Evolutionary conservation across 139 green algal genomes (phyloP).

Genomic region (Coelastrella sp.): DNA sequence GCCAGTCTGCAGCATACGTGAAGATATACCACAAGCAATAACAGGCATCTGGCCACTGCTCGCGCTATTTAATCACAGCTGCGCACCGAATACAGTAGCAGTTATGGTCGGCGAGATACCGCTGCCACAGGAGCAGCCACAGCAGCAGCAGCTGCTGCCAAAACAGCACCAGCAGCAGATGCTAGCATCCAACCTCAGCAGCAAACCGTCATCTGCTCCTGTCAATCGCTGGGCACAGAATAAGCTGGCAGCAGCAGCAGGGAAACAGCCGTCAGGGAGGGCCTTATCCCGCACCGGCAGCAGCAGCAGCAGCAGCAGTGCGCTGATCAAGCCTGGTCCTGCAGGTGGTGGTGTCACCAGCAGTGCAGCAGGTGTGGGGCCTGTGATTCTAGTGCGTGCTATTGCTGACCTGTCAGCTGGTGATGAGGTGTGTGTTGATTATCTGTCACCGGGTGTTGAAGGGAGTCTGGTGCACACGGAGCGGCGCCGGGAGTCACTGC

Average conservation of each 20-base stretch:
- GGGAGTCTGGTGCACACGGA: constrained; percentile 76
- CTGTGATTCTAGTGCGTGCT: constrained; percentile 49
- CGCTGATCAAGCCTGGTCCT: background rate
- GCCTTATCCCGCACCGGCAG: background rate
- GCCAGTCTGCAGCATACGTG: constrained; percentile 1
- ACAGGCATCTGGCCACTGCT: constrained; percentile 23
- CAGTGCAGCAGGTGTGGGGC: constrained; percentile 2
- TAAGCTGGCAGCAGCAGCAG: constrained; percentile 3
- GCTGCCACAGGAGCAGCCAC: constrained; percentile 5
- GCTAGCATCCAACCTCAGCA: background rate
- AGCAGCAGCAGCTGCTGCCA: constrained; percentile 1
- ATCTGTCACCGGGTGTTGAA: constrained; percentile 80
- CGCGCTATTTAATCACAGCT: constrained; percentile 22
- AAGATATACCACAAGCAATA: background rate
- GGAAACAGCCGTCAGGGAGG: background rate
- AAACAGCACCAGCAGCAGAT: constrained; percentile 40
- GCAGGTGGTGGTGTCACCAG: background rate
- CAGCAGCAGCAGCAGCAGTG: background rate
- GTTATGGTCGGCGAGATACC: background rate
- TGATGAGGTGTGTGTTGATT: constrained; percentile 71
- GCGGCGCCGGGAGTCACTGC: constrained; percentile 62
- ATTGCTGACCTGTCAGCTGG: constrained; percentile 60
- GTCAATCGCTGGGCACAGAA: background rate
- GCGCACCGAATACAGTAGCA: constrained; percentile 17
- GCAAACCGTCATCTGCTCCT: background rate